Evolutionary conservation across 2,329 filamentous ascomycete genomes (phyloP).

Genomic region (Cyphellophora europaea): DNA sequence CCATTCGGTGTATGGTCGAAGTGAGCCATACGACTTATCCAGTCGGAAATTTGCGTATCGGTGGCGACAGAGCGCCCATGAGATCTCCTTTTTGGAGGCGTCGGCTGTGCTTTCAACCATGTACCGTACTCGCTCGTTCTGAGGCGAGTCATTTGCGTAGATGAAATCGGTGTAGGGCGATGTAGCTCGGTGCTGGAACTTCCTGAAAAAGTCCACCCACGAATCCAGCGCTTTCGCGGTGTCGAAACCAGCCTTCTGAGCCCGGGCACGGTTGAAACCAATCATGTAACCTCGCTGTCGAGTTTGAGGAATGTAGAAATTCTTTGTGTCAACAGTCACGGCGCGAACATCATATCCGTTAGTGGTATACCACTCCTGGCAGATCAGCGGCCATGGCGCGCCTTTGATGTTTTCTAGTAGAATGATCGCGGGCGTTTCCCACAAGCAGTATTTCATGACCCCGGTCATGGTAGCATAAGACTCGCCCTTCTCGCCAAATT

Average conservation of each 20-base stretch:
- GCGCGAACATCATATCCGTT: slow-evolving; percentile 48
- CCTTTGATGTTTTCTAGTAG: slow-evolving; percentile 62
- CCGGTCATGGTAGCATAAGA: slow-evolving; percentile 57
- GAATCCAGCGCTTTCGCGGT: slow-evolving; percentile 20
- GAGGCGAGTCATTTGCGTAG: slow-evolving; percentile 5
- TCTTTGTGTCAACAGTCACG: slow-evolving; percentile 54
- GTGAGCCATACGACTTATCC: slow-evolving; percentile 40
- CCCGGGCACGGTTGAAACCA: slow-evolving; percentile 35
- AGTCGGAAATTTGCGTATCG: slow-evolving; percentile 51
- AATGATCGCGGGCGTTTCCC: slow-evolving; percentile 51
- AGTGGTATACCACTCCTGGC: slow-evolving; percentile 30
- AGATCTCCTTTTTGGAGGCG: slow-evolving; percentile 28
- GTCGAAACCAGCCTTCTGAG: slow-evolving; percentile 15
- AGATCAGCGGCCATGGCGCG: slow-evolving; percentile 50
- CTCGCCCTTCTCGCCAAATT: slow-evolving; percentile 48
- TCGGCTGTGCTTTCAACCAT: background rate
- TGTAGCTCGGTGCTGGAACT: slow-evolving; percentile 49
- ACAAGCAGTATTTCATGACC: slow-evolving; percentile 47
- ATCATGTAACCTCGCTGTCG: slow-evolving; percentile 52
- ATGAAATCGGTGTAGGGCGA: slow-evolving; percentile 55
- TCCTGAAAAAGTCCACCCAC: slow-evolving; percentile 39
- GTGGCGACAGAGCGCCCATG: slow-evolving; percentile 49
- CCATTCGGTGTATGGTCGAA: slow-evolving; percentile 52
- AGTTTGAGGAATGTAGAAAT: slow-evolving; percentile 67
- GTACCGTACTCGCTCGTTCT: background rate